Percentiles rank a stretch among this genome's conserved stretches.
phyloP scores from a whole-genome alignment of 495 filamentous ascomycete genomes.

The Tuber umbilicatum region DNA sequence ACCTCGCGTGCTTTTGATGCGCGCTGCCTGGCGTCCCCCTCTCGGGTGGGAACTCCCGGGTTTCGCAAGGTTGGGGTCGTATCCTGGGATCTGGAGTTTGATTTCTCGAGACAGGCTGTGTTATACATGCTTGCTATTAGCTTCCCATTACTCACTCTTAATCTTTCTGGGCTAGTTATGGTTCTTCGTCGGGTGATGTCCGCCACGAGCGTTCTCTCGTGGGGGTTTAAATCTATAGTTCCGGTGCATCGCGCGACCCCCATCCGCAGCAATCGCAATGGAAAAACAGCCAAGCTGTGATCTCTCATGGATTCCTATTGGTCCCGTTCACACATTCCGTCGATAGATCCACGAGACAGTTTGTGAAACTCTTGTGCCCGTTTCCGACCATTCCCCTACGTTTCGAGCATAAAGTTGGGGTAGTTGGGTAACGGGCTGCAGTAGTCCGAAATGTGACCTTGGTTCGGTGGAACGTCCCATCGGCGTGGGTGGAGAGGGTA shows the following conservation, averaged over 20 bases:
- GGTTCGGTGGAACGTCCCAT: neutral
- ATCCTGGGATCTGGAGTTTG: neutral
- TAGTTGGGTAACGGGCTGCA: too few species aligned
- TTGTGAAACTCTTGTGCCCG: neutral
- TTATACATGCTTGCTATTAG: neutral
- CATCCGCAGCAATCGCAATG: neutral
- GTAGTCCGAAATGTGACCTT: neutral
- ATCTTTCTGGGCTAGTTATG: neutral
- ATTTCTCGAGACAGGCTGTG: neutral
- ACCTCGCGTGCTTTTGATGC: neutral
- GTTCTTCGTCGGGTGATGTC: neutral
- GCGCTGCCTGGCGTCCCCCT: neutral
- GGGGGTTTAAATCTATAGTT: neutral
- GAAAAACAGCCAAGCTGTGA: neutral
- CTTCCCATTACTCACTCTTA: neutral
- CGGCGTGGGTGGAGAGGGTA: neutral
- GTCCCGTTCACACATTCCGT: neutral
- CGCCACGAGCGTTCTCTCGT: neutral
- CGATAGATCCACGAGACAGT: neutral
- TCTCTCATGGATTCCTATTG: neutral
- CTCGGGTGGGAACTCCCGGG: neutral
- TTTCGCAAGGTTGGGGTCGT: neutral
- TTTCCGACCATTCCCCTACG: too few species aligned
- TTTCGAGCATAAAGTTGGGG: neutral
- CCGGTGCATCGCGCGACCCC: neutral